phyloP scores from a whole-genome alignment of 2,329 filamentous ascomycete genomes.

The Sclerotinia borealis region DNA sequence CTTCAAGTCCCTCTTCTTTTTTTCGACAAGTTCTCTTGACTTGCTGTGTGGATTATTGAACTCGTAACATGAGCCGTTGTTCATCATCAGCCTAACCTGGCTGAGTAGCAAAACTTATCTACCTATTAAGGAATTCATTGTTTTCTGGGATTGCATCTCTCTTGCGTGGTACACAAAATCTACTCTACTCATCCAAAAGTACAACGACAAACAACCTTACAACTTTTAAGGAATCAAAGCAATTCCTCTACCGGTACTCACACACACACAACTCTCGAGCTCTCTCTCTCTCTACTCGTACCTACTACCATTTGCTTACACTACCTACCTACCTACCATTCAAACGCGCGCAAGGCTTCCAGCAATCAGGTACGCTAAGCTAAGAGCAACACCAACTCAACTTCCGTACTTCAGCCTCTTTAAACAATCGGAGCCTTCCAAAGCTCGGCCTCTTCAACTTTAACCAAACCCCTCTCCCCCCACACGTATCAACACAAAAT shows the following conservation, averaged over 20 bases:
- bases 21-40: background rate
- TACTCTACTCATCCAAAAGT: background rate
- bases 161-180: background rate
- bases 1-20: background rate
- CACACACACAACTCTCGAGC: too few relatives aligned
- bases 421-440: constrained; percentile 5
- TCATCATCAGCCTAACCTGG: constrained; percentile 1
- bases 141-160: background rate
- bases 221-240: too few relatives aligned
- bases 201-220: too few relatives aligned
- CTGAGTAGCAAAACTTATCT: background rate
- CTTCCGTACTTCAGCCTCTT: constrained; percentile 10
- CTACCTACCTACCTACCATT: background rate
- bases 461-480: background rate
- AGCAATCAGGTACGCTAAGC: background rate
- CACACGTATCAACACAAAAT: constrained; percentile 4
- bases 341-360: constrained; percentile 1
- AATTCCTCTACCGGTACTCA: too few relatives aligned
- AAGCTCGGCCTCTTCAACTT: constrained; percentile 11
- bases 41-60: background rate
- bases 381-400: background rate
- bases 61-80: too few relatives aligned
- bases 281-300: too few relatives aligned
- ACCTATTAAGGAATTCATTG: background rate
- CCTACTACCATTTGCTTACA: background rate